A percentile compares a stretch with the other conserved stretches of the same genome.
Conservation (phyloP, 148 eudicot genomes). For the Nepenthes gracilis region DNA sequence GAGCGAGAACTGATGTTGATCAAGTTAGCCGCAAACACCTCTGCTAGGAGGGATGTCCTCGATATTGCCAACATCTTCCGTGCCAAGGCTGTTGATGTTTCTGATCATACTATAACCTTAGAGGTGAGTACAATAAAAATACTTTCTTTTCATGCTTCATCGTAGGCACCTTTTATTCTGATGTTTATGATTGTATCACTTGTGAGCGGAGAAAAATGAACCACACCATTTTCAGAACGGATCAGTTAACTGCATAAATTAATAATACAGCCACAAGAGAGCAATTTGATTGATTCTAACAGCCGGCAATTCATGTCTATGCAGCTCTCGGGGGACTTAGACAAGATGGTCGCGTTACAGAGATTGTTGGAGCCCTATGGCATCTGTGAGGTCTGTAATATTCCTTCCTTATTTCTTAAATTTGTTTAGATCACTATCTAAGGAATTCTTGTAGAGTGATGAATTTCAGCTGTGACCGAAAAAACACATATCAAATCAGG, state of each 20-base stretch:
- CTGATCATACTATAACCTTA: constrained; percentile 86
- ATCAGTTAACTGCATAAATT: too few species aligned
- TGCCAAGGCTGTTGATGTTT: constrained; percentile 94
- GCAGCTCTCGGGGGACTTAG: constrained; percentile 75
- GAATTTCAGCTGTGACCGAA: neutral
- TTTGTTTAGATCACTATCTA: neutral
- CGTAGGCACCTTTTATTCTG: too few species aligned
- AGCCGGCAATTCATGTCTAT: constrained; percentile 1
- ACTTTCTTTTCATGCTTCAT: neutral
- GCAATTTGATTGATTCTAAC: neutral
- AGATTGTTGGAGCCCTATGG: constrained; percentile 83
- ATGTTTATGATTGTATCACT: too few species aligned
- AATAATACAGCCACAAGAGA: neutral
- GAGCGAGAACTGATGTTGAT: constrained; percentile 94
- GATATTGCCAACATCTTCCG: constrained; percentile 89
- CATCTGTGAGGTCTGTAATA: constrained; percentile 81
- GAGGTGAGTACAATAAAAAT: constrained; percentile 30
- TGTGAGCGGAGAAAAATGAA: too few species aligned
- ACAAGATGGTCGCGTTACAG: constrained; percentile 89
- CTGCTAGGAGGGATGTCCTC: constrained; percentile 85
- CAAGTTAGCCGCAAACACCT: constrained; percentile 73
- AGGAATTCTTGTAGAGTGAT: neutral
- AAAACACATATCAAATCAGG: too few species aligned
- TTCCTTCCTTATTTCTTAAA: neutral
- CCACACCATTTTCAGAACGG: too few species aligned